Evolutionary conservation across 1,284 basidiomycete species (phyloP).

Genomic region (Butyriboletus appendiculatus): DNA sequence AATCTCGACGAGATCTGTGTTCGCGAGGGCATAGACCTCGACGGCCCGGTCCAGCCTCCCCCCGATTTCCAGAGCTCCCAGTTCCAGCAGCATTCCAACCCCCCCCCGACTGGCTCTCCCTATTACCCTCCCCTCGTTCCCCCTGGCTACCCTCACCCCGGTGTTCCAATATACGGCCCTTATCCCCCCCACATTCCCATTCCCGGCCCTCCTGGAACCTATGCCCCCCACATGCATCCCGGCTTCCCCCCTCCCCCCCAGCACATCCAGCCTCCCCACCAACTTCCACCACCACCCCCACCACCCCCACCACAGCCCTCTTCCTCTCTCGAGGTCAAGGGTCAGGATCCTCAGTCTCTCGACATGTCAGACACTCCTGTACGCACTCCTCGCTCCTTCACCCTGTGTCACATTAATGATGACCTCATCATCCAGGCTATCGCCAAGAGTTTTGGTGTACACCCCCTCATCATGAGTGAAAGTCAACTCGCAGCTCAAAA

Average conservation of each 20-base stretch:
- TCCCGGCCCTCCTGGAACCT: constrained; percentile 49
- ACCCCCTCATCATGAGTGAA: constrained; percentile 64
- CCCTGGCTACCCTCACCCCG: constrained; percentile 46
- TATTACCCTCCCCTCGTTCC: constrained; percentile 45
- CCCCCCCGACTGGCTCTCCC: constrained; percentile 37
- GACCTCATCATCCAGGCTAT: constrained; percentile 47
- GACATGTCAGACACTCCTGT: constrained; percentile 73
- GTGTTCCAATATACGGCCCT: constrained; percentile 44
- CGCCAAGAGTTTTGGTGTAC: constrained; percentile 77
- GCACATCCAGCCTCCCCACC: constrained; percentile 33
- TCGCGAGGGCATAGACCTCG: constrained; percentile 66
- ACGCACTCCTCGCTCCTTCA: constrained; percentile 11
- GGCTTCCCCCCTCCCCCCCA: constrained; percentile 49
- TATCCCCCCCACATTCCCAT: constrained; percentile 50
- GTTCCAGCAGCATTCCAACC: constrained; percentile 32
- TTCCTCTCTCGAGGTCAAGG: constrained; percentile 52
- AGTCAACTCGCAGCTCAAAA: constrained; percentile 48
- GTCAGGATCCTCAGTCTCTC: constrained; percentile 72
- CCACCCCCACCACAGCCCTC: background rate
- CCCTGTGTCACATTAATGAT: constrained; percentile 10
- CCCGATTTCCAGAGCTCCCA: constrained; percentile 32
- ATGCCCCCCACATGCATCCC: constrained; percentile 53
- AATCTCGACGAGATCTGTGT: constrained; percentile 63
- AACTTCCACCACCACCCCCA: constrained; percentile 27
- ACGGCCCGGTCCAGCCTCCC: constrained; percentile 25